phyloP scores from a whole-genome alignment of 2,329 filamentous ascomycete genomes.

The Fusarium praegraminearum region DNA sequence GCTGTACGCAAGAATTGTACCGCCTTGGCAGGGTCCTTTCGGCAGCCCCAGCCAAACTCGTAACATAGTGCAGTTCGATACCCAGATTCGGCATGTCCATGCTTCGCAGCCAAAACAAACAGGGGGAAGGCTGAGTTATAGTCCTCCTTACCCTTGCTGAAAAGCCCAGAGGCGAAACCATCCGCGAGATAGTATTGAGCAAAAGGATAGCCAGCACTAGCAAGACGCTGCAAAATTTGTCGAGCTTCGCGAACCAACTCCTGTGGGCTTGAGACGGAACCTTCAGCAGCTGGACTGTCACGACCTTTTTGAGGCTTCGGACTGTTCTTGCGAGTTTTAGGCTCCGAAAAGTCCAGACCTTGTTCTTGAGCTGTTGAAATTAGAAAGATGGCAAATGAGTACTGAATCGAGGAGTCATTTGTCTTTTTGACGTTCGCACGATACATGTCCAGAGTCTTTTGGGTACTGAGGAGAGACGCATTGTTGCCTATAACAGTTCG shows the following conservation, averaged over 20 bases:
- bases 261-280: conserved; percentile 64
- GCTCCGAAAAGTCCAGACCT: conserved; percentile 66
- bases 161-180: conserved; percentile 92
- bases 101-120: conserved; percentile 93
- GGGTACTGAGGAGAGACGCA: conserved; percentile 88
- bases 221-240: conserved; percentile 85
- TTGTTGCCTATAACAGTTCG: conserved; percentile 86
- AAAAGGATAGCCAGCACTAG: conserved; percentile 92
- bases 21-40: conserved; percentile 89
- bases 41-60: conserved; percentile 97
- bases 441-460: conserved; percentile 98
- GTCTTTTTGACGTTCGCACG: conserved; percentile 97
- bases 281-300: conserved; percentile 61
- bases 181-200: conserved; percentile 98
- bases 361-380: conserved; percentile 89
- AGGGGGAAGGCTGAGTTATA: conserved; percentile 92
- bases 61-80: conserved; percentile 96
- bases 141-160: conserved; percentile 94
- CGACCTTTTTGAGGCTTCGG: conserved; percentile 61
- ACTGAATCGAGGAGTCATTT: conserved; percentile 88
- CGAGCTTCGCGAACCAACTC: conserved; percentile 88
- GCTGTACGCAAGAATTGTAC: conserved; percentile 92
- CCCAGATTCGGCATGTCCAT: conserved; percentile 95
- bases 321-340: conserved; percentile 59
- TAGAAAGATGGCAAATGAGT: conserved; percentile 96